Evolutionary conservation across 805 yeast genomes (phyloP).

Genomic region (Saturnispora serradocipensis): DNA sequence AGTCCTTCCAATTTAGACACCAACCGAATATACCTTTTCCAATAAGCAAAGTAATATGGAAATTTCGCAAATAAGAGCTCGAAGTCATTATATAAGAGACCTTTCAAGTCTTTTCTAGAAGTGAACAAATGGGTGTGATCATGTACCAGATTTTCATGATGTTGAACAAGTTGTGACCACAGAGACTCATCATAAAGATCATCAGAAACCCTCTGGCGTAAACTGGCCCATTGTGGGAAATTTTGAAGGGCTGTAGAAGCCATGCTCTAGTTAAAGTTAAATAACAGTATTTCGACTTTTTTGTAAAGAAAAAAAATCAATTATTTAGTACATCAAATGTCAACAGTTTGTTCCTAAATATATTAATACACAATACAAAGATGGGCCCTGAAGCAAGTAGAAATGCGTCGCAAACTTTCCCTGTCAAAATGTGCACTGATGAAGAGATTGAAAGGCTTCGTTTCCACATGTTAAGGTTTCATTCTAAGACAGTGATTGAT

Average conservation of each 20-base stretch:
- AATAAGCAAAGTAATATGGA: conserved; percentile 51
- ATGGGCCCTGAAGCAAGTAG: background rate
- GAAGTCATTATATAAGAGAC: conserved; percentile 25
- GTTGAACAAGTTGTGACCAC: conserved; percentile 21
- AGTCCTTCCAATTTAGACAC: conserved; percentile 50
- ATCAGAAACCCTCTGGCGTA: conserved; percentile 16
- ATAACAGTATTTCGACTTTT: background rate
- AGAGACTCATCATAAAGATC: conserved; percentile 17
- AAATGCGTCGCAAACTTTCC: conserved; percentile 2
- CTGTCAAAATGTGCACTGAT: conserved; percentile 7
- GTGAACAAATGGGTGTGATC: conserved; percentile 15
- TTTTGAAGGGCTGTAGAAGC: background rate
- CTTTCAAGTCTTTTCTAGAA: conserved; percentile 12
- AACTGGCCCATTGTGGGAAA: conserved; percentile 26
- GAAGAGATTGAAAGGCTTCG: conserved; percentile 4
- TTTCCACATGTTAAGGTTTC: conserved; percentile 3
- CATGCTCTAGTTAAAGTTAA: background rate
- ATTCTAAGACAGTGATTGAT: conserved; percentile 36
- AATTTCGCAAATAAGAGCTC: conserved; percentile 39
- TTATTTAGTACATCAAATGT: background rate
- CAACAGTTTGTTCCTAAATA: background rate
- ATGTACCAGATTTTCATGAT: conserved; percentile 19
- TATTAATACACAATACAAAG: background rate
- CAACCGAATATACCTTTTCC: conserved; percentile 54
- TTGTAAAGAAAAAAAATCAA: background rate